Evolutionary conservation across 805 yeast genomes (phyloP).

Genomic region (Wickerhamomyces chaumierensis): DNA sequence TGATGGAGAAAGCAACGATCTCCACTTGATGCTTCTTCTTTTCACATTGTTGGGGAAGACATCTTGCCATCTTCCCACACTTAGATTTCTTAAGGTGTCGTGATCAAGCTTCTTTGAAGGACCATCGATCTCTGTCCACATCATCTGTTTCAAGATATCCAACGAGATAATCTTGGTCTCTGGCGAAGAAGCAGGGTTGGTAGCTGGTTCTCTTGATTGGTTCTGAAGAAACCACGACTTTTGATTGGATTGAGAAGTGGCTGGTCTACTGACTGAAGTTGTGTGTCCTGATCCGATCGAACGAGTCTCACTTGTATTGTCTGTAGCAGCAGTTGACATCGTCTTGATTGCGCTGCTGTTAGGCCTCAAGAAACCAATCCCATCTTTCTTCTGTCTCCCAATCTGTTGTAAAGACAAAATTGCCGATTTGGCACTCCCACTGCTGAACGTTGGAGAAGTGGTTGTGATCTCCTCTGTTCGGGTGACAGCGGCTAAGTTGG

Average conservation of each 20-base stretch:
- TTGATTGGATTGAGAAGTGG: neutral
- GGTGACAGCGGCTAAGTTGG: constrained; percentile 14
- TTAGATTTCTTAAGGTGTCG: constrained; percentile 41
- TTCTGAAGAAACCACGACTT: neutral
- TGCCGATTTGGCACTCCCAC: constrained; percentile 12
- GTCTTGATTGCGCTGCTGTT: too few relatives aligned
- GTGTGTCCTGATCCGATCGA: neutral
- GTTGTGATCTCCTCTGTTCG: constrained; percentile 10
- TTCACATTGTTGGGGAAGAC: constrained; percentile 70
- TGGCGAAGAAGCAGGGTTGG: constrained; percentile 1
- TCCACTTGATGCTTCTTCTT: constrained; percentile 75
- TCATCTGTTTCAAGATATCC: constrained; percentile 16
- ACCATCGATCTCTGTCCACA: constrained; percentile 57
- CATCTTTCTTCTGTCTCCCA: constrained; percentile 5
- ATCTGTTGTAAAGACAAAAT: constrained; percentile 10
- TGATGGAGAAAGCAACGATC: constrained; percentile 87
- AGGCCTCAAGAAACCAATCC: neutral
- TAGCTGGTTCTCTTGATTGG: neutral
- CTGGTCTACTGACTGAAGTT: neutral
- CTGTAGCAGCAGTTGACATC: too few relatives aligned
- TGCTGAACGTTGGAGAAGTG: constrained; percentile 8
- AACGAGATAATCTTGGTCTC: constrained; percentile 9
- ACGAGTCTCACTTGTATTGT: neutral
- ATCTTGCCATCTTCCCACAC: constrained; percentile 85
- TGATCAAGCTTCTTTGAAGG: constrained; percentile 62